Conservation (phyloP, 1,139 yeast species). For the Yamadazyma trypodendri region DNA sequence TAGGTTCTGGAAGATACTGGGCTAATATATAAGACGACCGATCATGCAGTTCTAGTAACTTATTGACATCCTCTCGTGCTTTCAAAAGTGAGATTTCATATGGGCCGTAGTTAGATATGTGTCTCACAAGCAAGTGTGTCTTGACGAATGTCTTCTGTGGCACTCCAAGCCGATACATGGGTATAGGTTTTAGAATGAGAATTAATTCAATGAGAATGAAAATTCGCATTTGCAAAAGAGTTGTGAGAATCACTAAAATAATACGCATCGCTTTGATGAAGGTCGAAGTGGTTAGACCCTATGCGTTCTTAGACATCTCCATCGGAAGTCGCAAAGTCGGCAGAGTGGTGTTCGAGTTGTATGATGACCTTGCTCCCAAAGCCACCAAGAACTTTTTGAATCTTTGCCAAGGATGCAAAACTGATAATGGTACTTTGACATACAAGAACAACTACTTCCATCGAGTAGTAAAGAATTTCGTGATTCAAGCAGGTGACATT, state of each 20-base stretch:
- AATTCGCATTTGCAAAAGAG: too few species aligned
- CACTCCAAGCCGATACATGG: too few species aligned
- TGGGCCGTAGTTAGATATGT: too few species aligned
- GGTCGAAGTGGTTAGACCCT: slow-evolving; percentile 29
- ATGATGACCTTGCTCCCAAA: slow-evolving; percentile 54
- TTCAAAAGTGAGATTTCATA: slow-evolving; percentile 16
- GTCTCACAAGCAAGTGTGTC: too few species aligned
- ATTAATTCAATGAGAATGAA: too few species aligned
- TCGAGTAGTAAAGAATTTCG: slow-evolving; percentile 71
- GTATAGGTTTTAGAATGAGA: too few species aligned
- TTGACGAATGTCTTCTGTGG: too few species aligned
- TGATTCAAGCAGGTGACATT: slow-evolving; percentile 76
- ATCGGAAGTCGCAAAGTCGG: slow-evolving; percentile 52
- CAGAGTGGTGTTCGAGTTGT: slow-evolving; percentile 63
- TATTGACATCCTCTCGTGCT: slow-evolving; percentile 45
- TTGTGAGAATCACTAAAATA: too few species aligned
- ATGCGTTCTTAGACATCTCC: slow-evolving; percentile 58
- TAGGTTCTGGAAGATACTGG: slow-evolving; percentile 68
- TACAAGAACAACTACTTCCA: slow-evolving; percentile 57
- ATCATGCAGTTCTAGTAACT: slow-evolving; percentile 48
- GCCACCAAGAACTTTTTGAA: slow-evolving; percentile 53
- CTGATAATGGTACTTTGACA: slow-evolving; percentile 9
- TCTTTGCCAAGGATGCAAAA: slow-evolving; percentile 35
- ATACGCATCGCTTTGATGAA: slow-evolving; percentile 25
- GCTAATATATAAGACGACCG: slow-evolving; percentile 66